A percentile compares a stretch with the other conserved stretches of the same genome.
These are phyloP conservation scores for Lentinula boryana DNA, from an alignment of 768 basidiomycete species.

Conservation along the genomic window DNA sequence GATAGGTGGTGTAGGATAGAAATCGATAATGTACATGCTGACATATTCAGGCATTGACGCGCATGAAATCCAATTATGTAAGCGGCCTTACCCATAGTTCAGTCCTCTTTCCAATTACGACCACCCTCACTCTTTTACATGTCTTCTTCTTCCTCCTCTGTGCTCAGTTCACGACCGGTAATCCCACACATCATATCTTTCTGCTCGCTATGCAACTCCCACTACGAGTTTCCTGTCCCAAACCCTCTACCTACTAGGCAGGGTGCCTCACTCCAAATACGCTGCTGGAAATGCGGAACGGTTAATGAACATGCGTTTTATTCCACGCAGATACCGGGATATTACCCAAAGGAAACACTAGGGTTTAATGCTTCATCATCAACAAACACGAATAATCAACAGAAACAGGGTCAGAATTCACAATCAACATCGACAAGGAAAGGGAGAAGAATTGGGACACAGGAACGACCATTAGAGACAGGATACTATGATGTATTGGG, in stretches of 20 bases:
- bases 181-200: constrained; percentile 60
- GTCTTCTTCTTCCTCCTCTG: constrained; percentile 12
- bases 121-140: not conserved
- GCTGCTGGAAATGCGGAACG: constrained; percentile 63
- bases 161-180: constrained; percentile 58
- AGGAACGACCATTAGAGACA: constrained; percentile 83
- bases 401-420: constrained; percentile 10
- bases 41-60: too few species aligned
- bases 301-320: constrained; percentile 64
- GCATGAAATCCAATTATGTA: too few species aligned
- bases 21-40: too few species aligned
- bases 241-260: constrained; percentile 49
- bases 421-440: constrained; percentile 27
- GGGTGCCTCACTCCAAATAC: constrained; percentile 55
- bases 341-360: constrained; percentile 10
- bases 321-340: constrained; percentile 46
- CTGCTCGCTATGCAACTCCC: constrained; percentile 49
- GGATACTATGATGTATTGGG: constrained; percentile 88
- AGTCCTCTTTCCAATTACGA: not conserved
- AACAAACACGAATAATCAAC: not conserved
- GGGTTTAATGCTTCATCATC: constrained; percentile 12
- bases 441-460: constrained; percentile 80
- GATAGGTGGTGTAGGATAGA: too few species aligned
- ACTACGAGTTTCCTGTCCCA: constrained; percentile 68
- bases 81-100: too few species aligned